Evolutionary conservation across 306 rosid species (phyloP).

Genomic region (Albizia julibrissin): DNA sequence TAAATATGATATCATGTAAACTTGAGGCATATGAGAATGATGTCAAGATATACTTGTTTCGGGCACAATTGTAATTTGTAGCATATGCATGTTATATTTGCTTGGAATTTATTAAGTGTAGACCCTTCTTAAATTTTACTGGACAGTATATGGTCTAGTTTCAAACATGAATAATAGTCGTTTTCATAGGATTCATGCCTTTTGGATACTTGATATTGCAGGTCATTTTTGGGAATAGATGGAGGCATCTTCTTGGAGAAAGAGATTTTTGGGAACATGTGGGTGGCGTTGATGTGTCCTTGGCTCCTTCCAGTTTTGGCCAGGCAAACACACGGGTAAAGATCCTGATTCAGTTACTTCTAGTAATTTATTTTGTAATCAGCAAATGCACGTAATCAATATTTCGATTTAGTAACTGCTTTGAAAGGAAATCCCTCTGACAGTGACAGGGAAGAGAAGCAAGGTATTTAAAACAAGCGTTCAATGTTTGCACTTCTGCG

Average conservation of each 20-base stretch:
- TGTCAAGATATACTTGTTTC: conserved; percentile 26
- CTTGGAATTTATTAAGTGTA: conserved; percentile 19
- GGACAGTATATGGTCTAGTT: conserved; percentile 13
- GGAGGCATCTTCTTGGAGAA: conserved; percentile 94
- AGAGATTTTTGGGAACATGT: conserved; percentile 94
- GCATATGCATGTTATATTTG: conserved; percentile 17
- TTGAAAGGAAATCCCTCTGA: neutral
- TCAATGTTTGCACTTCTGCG: neutral
- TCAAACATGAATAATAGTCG: conserved; percentile 12
- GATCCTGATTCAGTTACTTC: conserved; percentile 17
- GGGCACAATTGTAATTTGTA: neutral
- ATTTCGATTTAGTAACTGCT: neutral
- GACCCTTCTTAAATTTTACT: conserved; percentile 3
- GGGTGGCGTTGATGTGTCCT: conserved; percentile 85
- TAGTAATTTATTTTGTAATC: conserved; percentile 20
- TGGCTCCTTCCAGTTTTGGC: conserved; percentile 97
- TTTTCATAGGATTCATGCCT: conserved; percentile 19
- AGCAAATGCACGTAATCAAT: conserved; percentile 18
- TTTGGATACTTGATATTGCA: conserved; percentile 50
- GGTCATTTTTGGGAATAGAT: conserved; percentile 94
- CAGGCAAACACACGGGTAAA: conserved; percentile 94
- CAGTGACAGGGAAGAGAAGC: neutral
- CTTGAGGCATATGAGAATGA: conserved; percentile 14
- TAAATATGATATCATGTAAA: conserved; percentile 18
- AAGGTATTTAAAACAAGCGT: neutral